Evolutionary conservation across 164 flowering plant species (phyloP).

Genomic region (Vitis cinerea): DNA sequence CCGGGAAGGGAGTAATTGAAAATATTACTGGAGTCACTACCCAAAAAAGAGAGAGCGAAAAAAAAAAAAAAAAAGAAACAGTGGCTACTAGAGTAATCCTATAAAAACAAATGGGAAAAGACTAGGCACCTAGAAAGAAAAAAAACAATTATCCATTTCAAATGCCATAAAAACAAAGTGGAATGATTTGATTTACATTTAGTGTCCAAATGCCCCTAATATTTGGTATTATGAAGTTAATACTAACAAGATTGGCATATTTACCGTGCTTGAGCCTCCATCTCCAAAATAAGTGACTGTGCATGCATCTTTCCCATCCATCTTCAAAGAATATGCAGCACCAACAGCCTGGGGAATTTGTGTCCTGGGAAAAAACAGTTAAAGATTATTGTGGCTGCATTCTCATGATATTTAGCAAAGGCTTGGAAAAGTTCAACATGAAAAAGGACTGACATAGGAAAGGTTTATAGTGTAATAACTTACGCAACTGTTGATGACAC

Average conservation of each 20-base stretch:
- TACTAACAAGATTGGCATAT: neutral
- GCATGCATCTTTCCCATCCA: slow-evolving; percentile 88
- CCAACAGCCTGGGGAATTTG: slow-evolving; percentile 97
- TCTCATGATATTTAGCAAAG: neutral
- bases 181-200: neutral
- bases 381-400: neutral
- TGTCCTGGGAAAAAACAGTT: slow-evolving; percentile 43
- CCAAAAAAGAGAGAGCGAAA: neutral
- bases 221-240: neutral
- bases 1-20: too few relatives aligned
- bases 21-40: neutral
- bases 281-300: slow-evolving; percentile 85
- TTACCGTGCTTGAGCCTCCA: slow-evolving; percentile 94
- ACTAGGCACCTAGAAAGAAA: neutral
- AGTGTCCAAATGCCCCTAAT: neutral
- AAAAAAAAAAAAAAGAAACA: too few relatives aligned
- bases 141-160: neutral
- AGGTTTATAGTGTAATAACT: slow-evolving; percentile 18
- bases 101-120: too few relatives aligned
- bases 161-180: neutral
- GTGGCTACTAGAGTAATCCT: too few relatives aligned
- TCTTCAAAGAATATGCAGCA: slow-evolving; percentile 94
- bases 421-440: neutral
- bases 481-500: slow-evolving; percentile 91
- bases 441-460: neutral